Evolutionary conservation across 805 yeast species (phyloP), one percentile per base, ranked within the genome.

Genomic region (Kuraishia piskuri): DNA sequence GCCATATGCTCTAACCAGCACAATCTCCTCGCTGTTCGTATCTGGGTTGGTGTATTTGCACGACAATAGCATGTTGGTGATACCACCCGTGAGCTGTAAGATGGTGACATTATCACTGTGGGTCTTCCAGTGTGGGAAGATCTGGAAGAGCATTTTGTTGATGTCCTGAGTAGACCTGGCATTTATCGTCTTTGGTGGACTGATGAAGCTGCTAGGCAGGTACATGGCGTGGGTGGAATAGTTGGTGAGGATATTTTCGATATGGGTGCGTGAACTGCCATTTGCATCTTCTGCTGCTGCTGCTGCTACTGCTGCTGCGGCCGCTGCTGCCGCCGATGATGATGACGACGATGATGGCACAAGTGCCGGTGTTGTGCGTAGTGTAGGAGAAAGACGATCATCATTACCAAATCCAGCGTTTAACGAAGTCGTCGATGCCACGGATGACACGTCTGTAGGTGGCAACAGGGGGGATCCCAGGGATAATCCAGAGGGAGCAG

Each of bases 1-100:
- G 8, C 94, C 94, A 59, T 87, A 86, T 0, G 87, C 83, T 55
- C 94, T 71, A 53, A 86, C 82, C 19, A 86, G 72, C 0, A 78
- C 82, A 5, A 66, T 68, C 53, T 75, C 77, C 10, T 60, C 51
- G 10, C 56, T 57, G 8, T 37, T 19, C 12, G 50, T 24, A 31
- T 71, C 48, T 22, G 47, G 40, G 50, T 57, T 57, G 19, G 26
- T 44, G 51, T 55, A 72, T 9, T 67, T 66, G 59, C 84, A 78
- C 24, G 76, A 70, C 36, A 82, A 61, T 50, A 82, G 72, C 83
- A 80, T 79, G 59, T 82, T 82, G 19, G 87, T 82, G 58, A 82
- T 82, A 10, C 87, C 87, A 1, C 87, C 87, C 0, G 84, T 79
- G 31, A 82, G 63, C 53, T 75, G 76, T 49, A 68, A 67, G 20